Evolutionary conservation across 306 rosid genomes (phyloP).

Genomic region (Cicer cuneatum): DNA sequence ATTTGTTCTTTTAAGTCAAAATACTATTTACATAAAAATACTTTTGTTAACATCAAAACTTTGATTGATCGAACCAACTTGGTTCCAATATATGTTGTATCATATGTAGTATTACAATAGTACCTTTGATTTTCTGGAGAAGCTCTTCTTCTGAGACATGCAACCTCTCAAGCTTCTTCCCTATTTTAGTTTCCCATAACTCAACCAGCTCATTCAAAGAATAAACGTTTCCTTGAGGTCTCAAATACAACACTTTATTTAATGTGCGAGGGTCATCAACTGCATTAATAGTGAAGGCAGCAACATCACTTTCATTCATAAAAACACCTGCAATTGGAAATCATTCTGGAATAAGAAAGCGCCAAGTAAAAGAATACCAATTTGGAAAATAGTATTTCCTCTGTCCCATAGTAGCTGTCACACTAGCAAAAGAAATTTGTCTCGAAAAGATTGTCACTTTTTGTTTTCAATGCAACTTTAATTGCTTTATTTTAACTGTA

Average conservation of each 20-base stretch:
- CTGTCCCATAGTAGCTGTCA: no score
- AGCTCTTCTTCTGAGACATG: slow-evolving; percentile 67
- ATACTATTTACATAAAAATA: no score
- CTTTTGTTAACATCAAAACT: no score
- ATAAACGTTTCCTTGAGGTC: slow-evolving; percentile 73
- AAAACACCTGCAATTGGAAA: slow-evolving; percentile 64
- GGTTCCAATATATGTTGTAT: background rate
- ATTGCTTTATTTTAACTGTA: no score
- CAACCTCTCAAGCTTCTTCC: slow-evolving; percentile 65
- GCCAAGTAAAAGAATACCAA: background rate
- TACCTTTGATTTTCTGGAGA: slow-evolving; percentile 71
- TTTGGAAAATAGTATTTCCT: no score
- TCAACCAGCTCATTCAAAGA: slow-evolving; percentile 72
- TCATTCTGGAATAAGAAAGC: slow-evolving; percentile 19
- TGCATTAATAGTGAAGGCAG: slow-evolving; percentile 72
- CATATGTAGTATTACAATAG: background rate
- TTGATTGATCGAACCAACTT: no score
- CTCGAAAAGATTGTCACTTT: no score
- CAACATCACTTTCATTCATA: slow-evolving; percentile 73
- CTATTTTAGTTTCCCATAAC: slow-evolving; percentile 78
- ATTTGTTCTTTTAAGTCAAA: no score
- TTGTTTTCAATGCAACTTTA: no score
- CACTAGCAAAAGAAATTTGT: no score
- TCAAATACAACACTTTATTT: slow-evolving; percentile 70
- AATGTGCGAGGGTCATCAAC: slow-evolving; percentile 75